These are phyloP conservation scores for Boletellus ananiceps DNA, from an alignment of 768 basidiomycete species.

Conservation along the genomic window DNA sequence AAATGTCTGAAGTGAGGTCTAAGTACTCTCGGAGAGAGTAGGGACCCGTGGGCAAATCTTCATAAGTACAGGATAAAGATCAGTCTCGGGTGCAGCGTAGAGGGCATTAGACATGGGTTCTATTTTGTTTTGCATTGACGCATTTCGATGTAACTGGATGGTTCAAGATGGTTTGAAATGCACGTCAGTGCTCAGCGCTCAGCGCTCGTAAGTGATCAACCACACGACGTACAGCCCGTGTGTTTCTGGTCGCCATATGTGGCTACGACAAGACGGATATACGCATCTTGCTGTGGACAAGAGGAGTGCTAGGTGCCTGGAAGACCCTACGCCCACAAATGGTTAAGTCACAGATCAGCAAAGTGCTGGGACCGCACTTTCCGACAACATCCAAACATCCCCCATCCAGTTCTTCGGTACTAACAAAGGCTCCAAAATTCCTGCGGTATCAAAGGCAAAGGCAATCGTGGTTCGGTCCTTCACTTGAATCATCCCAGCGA, in stretches of 20 bases:
- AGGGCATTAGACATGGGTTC: neutral
- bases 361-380: conserved; percentile 3
- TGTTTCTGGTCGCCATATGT: neutral
- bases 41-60: neutral
- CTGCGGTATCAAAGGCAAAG: too few relatives aligned
- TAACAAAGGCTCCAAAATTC: too few relatives aligned
- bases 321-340: conserved; percentile 8
- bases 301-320: neutral
- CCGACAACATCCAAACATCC: conserved; percentile 3
- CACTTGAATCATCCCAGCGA: too few relatives aligned
- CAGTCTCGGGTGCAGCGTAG: neutral
- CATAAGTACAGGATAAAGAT: too few relatives aligned
- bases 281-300: too few relatives aligned
- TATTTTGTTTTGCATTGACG: neutral
- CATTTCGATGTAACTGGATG: neutral
- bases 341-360: neutral
- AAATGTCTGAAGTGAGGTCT: neutral
- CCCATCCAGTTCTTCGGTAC: conserved; percentile 14
- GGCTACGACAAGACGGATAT: neutral
- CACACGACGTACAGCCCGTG: neutral
- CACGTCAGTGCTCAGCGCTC: neutral
- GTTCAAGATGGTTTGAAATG: neutral
- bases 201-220: too few relatives aligned
- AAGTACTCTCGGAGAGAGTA: neutral
- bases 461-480: too few relatives aligned